These are phyloP conservation scores for Wakefieldia striispora DNA, from an alignment of 768 basidiomycete genomes.

Conservation along the genomic window DNA sequence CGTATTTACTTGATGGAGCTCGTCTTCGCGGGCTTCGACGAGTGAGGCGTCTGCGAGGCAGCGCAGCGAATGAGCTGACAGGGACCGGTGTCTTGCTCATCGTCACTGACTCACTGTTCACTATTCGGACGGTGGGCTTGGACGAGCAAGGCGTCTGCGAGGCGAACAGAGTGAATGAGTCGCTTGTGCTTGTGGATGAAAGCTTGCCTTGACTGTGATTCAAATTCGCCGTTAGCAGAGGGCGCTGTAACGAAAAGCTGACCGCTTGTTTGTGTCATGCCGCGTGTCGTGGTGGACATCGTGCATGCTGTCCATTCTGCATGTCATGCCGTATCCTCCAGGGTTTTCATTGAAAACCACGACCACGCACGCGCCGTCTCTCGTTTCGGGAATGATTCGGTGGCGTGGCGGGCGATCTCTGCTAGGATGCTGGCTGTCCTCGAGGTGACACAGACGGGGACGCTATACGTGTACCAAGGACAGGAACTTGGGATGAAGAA, in stretches of 20 bases:
- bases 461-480: conserved; percentile 73
- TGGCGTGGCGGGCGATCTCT: conserved; percentile 53
- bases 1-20: conserved; percentile 4
- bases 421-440: conserved; percentile 66
- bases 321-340: conserved; percentile 19
- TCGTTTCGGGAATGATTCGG: conserved; percentile 61
- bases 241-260: background rate
- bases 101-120: conserved; percentile 7
- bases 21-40: conserved; percentile 11
- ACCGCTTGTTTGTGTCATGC: conserved; percentile 7
- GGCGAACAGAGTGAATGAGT: conserved; percentile 17
- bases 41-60: conserved; percentile 20
- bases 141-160: conserved; percentile 15
- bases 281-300: conserved; percentile 6
- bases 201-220: background rate
- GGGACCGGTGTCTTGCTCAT: conserved; percentile 7
- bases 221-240: conserved; percentile 3
- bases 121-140: background rate
- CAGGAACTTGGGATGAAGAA: conserved; percentile 71
- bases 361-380: conserved; percentile 65
- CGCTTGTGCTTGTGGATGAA: conserved; percentile 3
- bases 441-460: conserved; percentile 61
- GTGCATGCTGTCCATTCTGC: conserved; percentile 12
- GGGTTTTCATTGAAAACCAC: conserved; percentile 70
- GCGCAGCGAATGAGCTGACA: background rate